Evolutionary conservation across 2,329 filamentous ascomycete genomes (phyloP), one percentile per base, ranked within the genome.

Genomic region (Diaporthe citrichinensis): DNA sequence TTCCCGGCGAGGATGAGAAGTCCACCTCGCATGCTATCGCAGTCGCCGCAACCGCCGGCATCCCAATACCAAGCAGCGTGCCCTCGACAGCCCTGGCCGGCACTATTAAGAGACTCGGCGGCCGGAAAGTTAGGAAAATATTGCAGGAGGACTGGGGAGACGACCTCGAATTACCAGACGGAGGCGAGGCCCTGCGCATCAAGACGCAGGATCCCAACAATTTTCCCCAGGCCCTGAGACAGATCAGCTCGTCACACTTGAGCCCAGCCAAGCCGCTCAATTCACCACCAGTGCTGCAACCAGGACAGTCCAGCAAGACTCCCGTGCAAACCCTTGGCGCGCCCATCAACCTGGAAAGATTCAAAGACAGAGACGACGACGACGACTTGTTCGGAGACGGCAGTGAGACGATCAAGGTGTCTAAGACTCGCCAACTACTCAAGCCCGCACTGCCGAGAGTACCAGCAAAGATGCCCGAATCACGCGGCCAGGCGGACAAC

Each of bases 41-140:
- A 34, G 94, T 95, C 9, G 96, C 96, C 46, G 94, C 95, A 81
- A 93, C 92, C 82, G 96, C 95, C 36, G 97, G 97, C 79, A 98
- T 99, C 78, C 96, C 97, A 9, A 91, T 98, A 74, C 97, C 97
- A 39, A 88, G 91, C 71, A 96, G 96, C 82, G 92, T 98, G 44
- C 95, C 96, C 1, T 92, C 94, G 41, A 98, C 96, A 28, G 97
- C 97, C 41, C 87, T 99, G 83, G 96, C 96, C 72, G 97, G 97
- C 71, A 96, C 95, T 14, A 98, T 98, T 82, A 98, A 97, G 86
- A 90, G 96, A 79, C 88, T 98, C 46, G 96, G 96, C 68, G 92
- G 92, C 76, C 90, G 91, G 79, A 95, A 93, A 80, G 88, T 94
- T 28, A 93, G 92, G 80, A 93, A 91, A 81, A 91, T 93, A 55